Evolutionary conservation across 108 stramenopile genomes (phyloP), one percentile per base, ranked within the genome.

Genomic region (Asterionellopsis glacialis): DNA sequence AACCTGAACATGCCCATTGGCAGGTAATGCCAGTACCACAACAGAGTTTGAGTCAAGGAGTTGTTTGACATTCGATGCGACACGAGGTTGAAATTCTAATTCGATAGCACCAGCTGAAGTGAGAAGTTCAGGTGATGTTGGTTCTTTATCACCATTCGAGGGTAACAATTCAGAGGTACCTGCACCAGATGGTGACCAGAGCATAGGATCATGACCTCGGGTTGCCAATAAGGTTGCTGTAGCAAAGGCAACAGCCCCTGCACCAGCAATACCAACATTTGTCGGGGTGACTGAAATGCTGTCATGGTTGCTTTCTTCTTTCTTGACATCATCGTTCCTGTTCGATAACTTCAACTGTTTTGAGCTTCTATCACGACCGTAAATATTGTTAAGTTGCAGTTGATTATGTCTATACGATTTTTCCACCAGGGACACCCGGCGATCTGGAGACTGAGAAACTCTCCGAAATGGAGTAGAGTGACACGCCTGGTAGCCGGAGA

Each of bases 181-280:
- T 51, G 42, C 47, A 12, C 83, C 83, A n/a, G 78, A 77, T 11
- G 78, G 84, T 12, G 84, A 85, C 84, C 84, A 85, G 16, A 85
- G 38, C 77, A 79, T 79, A 0, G 70, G 67, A 65, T 80, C 76
- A 57, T 84, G 77, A 21, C 77, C 76, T 18, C 59, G 47, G 25
- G 74, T 69, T 10, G 73, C 51, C 45, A 82, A 58, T n/a, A 81
- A 63, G 9, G 79, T 62, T 1, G 84, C 80, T 22, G 75, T 82
- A 5, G 75, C 84, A 44, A 75, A 76, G 16, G 80, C 80, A 19
- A 84, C 58, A 27, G 83, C 80, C 19, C 83, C 83, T 40, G 83
- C 79, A 27, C 83, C 84, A 0, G 73, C 63, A 45, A 80, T 79
- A 16, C 81, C 81, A 28, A 82, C 75, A 57, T 33, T 33, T 33